Evolutionary conservation across 2,329 filamentous ascomycete genomes (phyloP).

Genomic region (Diaporthe australafricana): DNA sequence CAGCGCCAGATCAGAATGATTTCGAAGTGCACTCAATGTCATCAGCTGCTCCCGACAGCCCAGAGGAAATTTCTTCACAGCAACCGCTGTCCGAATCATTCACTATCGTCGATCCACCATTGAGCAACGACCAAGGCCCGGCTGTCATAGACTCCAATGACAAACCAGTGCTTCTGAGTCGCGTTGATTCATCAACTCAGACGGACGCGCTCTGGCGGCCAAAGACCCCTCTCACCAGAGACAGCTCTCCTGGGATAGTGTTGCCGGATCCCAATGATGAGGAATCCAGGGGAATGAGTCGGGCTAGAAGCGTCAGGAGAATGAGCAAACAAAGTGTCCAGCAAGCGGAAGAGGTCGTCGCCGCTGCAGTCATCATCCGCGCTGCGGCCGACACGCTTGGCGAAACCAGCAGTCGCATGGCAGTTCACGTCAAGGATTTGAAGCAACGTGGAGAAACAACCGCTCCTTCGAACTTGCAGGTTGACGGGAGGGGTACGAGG

Average conservation of each 20-base stretch:
- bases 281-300: constrained; percentile 53
- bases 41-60: constrained; percentile 10
- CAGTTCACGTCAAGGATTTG: constrained; percentile 43
- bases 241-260: constrained; percentile 60
- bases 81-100: constrained; percentile 40
- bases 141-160: neutral
- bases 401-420: constrained; percentile 39
- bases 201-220: constrained; percentile 42
- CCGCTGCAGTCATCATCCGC: constrained; percentile 65
- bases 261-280: constrained; percentile 56
- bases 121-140: constrained; percentile 27
- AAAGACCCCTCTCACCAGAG: constrained; percentile 40
- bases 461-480: constrained; percentile 35
- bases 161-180: constrained; percentile 37
- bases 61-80: constrained; percentile 29
- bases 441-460: constrained; percentile 38
- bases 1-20: neutral
- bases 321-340: constrained; percentile 58
- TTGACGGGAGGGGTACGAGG: constrained; percentile 33
- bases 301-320: constrained; percentile 57
- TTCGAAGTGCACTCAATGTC: constrained; percentile 2
- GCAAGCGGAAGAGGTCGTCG: constrained; percentile 63
- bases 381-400: constrained; percentile 60
- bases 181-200: constrained; percentile 46
- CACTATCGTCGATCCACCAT: constrained; percentile 35